Conservation (phyloP, 139 green algal species). For the Haematococcus lacustris region DNA sequence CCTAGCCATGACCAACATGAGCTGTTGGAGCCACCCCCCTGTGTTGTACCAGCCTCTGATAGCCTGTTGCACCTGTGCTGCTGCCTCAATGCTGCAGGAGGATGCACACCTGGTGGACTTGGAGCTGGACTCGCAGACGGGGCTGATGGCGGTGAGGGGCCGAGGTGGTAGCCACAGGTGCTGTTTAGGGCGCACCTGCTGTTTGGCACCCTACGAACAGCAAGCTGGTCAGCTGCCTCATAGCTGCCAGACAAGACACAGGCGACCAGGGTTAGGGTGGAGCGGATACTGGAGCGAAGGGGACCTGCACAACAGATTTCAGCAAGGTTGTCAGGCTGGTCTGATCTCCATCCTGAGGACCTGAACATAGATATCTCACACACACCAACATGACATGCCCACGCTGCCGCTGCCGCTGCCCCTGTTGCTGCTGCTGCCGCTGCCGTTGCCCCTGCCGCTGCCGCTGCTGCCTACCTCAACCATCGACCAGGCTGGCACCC, state of each 20-base stretch:
- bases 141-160: constrained; percentile 3
- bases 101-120: constrained; percentile 18
- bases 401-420: no score
- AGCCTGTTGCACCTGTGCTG: no score
- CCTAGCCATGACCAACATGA: neutral
- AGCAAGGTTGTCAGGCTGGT: neutral
- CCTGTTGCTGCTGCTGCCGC: no score
- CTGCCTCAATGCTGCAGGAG: no score
- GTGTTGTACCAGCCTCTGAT: no score
- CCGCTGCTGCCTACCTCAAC: no score
- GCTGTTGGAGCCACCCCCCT: no score
- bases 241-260: neutral
- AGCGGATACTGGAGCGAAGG: neutral
- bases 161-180: neutral
- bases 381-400: no score
- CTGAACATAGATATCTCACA: neutral
- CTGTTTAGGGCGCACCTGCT: neutral
- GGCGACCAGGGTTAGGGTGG: neutral
- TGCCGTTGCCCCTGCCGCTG: no score
- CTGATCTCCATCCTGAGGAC: neutral
- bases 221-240: no score
- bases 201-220: no score
- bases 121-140: constrained; percentile 8
- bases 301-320: neutral
- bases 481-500: no score